These are phyloP conservation scores for Lanmaoa pseudosensibilis DNA, from an alignment of 768 basidiomycete genomes.

Conservation along the genomic window DNA sequence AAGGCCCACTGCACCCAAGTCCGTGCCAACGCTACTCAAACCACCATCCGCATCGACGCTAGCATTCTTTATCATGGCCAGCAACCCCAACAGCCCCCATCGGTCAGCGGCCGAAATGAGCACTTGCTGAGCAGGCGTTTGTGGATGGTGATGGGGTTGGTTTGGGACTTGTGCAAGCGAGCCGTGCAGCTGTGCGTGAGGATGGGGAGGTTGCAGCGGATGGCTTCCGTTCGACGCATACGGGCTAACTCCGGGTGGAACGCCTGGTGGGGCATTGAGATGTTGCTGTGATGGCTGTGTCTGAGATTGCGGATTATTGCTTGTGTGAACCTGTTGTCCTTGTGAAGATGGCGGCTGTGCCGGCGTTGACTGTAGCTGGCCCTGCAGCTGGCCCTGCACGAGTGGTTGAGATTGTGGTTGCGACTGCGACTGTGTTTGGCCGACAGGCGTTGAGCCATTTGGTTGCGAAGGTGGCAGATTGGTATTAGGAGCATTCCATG, in stretches of 20 bases:
- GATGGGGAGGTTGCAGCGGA: conserved; percentile 31
- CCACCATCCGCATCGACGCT: conserved; percentile 74
- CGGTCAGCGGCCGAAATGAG: conserved; percentile 90
- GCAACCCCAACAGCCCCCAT: conserved; percentile 87
- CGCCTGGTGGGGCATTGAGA: conserved; percentile 53
- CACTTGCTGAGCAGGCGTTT: conserved; percentile 92
- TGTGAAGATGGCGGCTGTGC: conserved; percentile 29
- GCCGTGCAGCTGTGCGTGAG: conserved; percentile 37
- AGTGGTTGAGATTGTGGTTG: conserved; percentile 27
- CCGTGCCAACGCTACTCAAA: conserved; percentile 82
- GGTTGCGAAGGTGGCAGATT: conserved; percentile 40
- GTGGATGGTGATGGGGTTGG: conserved; percentile 56
- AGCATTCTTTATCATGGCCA: conserved; percentile 84
- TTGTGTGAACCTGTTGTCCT: conserved; percentile 30
- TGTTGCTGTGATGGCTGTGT: conserved; percentile 44
- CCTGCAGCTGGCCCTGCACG: conserved; percentile 23
- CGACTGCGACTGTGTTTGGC: conserved; percentile 25
- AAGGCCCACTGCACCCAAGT: conserved; percentile 88
- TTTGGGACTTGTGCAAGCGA: conserved; percentile 31
- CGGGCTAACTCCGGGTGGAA: conserved; percentile 40
- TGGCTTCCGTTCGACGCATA: conserved; percentile 39
- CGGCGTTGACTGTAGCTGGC: conserved; percentile 19
- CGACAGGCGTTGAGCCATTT: conserved; percentile 24
- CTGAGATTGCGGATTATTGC: conserved; percentile 33
- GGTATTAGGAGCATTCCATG: conserved; percentile 62